Percentiles rank a stretch among this genome's conserved stretches.
These are phyloP conservation scores for Pichia gijzeniarum DNA, from an alignment of 805 yeast genomes.

Conservation along the genomic window DNA sequence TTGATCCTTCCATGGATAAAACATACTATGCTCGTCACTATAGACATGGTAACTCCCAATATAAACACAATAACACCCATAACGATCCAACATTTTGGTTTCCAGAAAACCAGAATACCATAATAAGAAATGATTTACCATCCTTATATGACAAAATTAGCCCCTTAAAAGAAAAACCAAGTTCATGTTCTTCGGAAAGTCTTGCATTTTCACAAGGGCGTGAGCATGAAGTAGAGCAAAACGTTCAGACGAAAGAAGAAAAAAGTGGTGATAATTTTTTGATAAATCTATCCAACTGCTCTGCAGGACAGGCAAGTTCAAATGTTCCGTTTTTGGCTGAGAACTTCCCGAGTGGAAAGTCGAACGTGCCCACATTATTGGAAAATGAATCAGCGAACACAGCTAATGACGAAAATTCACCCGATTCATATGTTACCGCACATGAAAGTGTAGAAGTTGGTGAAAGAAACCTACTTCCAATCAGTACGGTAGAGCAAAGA, in stretches of 20 bases:
- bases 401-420: no score
- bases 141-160: constrained; percentile 2
- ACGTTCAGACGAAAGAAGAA: background rate
- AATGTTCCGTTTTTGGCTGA: no score
- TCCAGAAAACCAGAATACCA: constrained; percentile 6
- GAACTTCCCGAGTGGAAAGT: no score
- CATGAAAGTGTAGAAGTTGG: no score
- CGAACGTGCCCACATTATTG: no score
- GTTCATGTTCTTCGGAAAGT: constrained; percentile 4
- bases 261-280: background rate
- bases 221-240: no score
- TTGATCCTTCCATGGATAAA: constrained; percentile 7
- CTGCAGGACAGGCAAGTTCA: background rate
- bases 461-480: no score
- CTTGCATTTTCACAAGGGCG: no score
- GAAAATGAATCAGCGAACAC: no score
- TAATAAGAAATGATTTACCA: constrained; percentile 2
- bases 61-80: background rate
- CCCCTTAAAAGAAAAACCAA: constrained; percentile 1
- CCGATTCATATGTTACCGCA: no score
- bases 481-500: no score
- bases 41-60: background rate
- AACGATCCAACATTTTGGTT: constrained; percentile 1
- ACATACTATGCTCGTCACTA: constrained; percentile 1
- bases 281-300: background rate